phyloP scores from a whole-genome alignment of 1,284 basidiomycete species.

The Malassezia japonica region DNA sequence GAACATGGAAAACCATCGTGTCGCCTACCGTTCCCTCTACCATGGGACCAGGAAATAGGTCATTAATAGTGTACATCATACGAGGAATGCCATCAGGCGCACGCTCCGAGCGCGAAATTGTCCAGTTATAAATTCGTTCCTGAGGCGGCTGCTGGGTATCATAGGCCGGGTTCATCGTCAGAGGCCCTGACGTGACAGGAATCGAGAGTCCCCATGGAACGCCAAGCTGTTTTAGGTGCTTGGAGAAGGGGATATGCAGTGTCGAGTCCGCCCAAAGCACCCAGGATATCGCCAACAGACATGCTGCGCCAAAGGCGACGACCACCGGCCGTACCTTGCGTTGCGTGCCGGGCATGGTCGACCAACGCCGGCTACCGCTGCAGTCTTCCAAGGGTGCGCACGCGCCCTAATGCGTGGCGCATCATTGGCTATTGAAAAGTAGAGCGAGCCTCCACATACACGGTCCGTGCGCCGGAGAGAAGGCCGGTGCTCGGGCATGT shows the following conservation, averaged over 20 bases:
- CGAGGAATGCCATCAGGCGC: constrained; percentile 33
- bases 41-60: constrained; percentile 30
- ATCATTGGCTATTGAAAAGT: too few species aligned
- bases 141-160: constrained; percentile 10
- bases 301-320: not conserved
- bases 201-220: not conserved
- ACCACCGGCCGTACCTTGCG: too few species aligned
- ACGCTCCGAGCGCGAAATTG: constrained; percentile 20
- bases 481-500: too few species aligned
- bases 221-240: not conserved
- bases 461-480: constrained; percentile 3
- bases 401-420: too few species aligned
- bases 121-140: constrained; percentile 27
- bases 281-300: not conserved
- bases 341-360: too few species aligned
- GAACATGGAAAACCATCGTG: constrained; percentile 31
- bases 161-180: not conserved
- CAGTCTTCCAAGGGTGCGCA: too few species aligned
- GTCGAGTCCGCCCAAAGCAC: not conserved
- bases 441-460: too few species aligned
- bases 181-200: not conserved
- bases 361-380: too few species aligned
- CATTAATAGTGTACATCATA: constrained; percentile 35
- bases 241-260: not conserved
- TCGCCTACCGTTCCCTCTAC: constrained; percentile 42